phyloP scores from a whole-genome alignment of 2,329 filamentous ascomycete species.

The Metarhizium guizhouense region DNA sequence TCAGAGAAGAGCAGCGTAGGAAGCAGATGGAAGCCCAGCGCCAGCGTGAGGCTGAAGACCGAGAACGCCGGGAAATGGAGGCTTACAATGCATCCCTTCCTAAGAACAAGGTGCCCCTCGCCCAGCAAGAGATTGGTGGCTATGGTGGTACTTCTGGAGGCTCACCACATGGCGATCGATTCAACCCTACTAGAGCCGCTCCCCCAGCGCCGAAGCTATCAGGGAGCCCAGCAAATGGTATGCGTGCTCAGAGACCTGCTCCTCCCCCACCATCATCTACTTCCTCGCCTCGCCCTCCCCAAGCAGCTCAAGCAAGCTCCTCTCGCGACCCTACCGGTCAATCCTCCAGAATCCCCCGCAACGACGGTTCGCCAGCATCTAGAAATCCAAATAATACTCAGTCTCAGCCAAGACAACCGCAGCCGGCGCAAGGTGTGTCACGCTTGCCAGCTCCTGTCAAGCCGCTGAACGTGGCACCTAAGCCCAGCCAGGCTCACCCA shows the following conservation, averaged over 20 bases:
- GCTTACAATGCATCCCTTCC: constrained; percentile 86
- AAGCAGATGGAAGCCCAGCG: constrained; percentile 53
- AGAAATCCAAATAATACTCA: constrained; percentile 48
- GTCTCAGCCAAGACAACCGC: constrained; percentile 37
- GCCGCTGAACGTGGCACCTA: constrained; percentile 68
- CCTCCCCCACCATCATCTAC: constrained; percentile 54
- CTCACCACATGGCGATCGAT: constrained; percentile 52
- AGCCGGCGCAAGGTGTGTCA: constrained; percentile 33
- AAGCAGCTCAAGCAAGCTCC: constrained; percentile 43
- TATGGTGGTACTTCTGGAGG: constrained; percentile 40
- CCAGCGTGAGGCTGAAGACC: constrained; percentile 52
- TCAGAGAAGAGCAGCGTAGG: constrained; percentile 50
- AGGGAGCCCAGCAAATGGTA: constrained; percentile 44
- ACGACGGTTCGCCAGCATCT: constrained; percentile 41
- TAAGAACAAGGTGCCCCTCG: constrained; percentile 68
- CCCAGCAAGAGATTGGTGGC: constrained; percentile 82
- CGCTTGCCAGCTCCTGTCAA: constrained; percentile 59
- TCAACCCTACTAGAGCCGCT: constrained; percentile 77
- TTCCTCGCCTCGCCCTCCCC: constrained; percentile 33
- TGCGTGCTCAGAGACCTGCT: constrained; percentile 70
- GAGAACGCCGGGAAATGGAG: constrained; percentile 67
- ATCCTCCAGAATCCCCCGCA: constrained; percentile 34
- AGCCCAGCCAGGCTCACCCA: constrained; percentile 41
- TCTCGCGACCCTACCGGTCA: constrained; percentile 30
- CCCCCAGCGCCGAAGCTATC: constrained; percentile 63